Base-by-base conservation (phyloP, 1,139 yeast species). In the Sugiyamaella castrensis region DNA sequence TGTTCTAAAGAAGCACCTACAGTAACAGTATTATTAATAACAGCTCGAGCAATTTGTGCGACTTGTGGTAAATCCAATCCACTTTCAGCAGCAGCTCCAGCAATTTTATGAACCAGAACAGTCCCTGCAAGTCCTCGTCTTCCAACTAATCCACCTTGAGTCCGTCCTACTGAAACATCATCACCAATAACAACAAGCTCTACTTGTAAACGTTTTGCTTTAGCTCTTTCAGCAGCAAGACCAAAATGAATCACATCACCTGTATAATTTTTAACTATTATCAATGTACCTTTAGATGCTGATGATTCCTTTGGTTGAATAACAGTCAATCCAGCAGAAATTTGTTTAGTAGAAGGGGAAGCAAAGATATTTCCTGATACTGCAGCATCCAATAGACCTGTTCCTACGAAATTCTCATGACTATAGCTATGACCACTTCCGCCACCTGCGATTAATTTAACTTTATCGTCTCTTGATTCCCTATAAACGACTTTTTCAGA, bases 391-490 rank as follows among this genome's bases (percentile, higher is more conserved):
- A 91, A 69, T 61, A 85, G 71, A 46, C 92, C 92, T 27, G 78
- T 75, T 5, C 97, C 97, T 11, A 91, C 92, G 64, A 81, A 89
- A 0, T 96, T 97, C 4, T 87, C 92, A 63, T 89, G 96, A 8
- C 91, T 75, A 29, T 97, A 97, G 68, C 91, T 97, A 65, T 91
- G 98, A 34, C 98, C 98, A 8, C 92, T 82, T 29, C 98, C 98
- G 48, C 98, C 98, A 50, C 97, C 96, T 40, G 96, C 82, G 27
- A 91, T 71, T 47, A 91, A 61, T 3, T 88, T 77, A 40, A 89
- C 56, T 51, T 62, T 54, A 41, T 62, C 12, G n/a, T 24, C 41
- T 53, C 19, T 53, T 63, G 26, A 65, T 60, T 47, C 62, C 61
- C 32, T 46, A 70, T 74, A 84, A 10, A 87, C 79, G 1, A 87